Conservation (phyloP, 768 basidiomycete genomes). For the Punctularia strigosozonata region DNA sequence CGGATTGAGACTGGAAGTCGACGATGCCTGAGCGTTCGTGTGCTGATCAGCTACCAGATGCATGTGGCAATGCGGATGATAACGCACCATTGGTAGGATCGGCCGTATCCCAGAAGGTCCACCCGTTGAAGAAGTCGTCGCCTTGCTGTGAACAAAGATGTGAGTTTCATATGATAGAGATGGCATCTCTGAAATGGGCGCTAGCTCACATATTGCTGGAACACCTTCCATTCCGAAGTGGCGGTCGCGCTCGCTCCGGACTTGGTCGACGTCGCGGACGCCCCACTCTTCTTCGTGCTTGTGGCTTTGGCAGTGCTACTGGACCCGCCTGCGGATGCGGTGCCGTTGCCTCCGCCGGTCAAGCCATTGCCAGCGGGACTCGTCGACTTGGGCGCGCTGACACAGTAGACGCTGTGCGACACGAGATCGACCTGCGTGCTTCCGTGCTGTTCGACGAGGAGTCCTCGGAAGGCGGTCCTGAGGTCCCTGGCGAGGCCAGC, state of each 20-base stretch:
- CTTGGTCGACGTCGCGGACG: conserved; percentile 1
- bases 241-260: conserved; percentile 11
- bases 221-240: conserved; percentile 4
- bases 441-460: neutral
- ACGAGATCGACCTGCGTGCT: neutral
- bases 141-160: conserved; percentile 43
- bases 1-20: conserved; percentile 35
- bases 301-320: conserved; percentile 5
- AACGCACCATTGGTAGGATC: conserved; percentile 86
- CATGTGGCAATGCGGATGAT: conserved; percentile 56
- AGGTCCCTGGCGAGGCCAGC: conserved; percentile 56
- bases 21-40: too few species aligned
- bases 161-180: conserved; percentile 27
- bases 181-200: conserved; percentile 3
- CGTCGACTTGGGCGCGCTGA: conserved; percentile 13
- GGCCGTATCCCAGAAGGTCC: conserved; percentile 52
- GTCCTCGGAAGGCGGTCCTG: conserved; percentile 46
- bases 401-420: conserved; percentile 22
- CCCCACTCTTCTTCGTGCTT: conserved; percentile 2
- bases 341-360: neutral
- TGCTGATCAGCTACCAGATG: too few species aligned
- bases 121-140: conserved; percentile 69
- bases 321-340: conserved; percentile 1
- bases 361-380: conserved; percentile 7
- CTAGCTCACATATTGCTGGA: too few species aligned